Base-by-base conservation (phyloP, 805 yeast genomes). In the Candida suzukii region DNA sequence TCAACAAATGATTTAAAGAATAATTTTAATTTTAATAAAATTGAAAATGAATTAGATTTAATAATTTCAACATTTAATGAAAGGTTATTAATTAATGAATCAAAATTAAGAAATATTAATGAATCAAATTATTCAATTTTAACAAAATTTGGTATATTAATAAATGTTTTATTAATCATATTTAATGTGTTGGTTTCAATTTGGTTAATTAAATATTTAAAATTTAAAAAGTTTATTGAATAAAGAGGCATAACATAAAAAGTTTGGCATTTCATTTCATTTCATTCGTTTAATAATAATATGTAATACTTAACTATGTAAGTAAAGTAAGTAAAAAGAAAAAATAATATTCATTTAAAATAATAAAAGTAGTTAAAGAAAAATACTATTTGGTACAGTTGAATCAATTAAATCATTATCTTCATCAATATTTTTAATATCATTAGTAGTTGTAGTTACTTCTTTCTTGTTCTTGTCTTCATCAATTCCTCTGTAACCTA, bases 401-500 rank as follows among this genome's bases (percentile, higher is more conserved):
- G 54, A 44, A 42, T 64, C 70, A 2, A 54, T 47, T n/a, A 48
- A 60, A 38, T 60, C 65, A 40, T 66, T 65, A 45, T 66, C 68
- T 8, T 63, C 62, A 41, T 61, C 66, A 22, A 60, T 50, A n/a
- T 35, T 41, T 3, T 39, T 29, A 21, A 26, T 26, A 11, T 24
- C 6, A 2, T 35, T 36, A 8, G 31, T 11, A 3, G 36, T 21
- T 8, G 32, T 4, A 25, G 27, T 13, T 30, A 14, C 22, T 8
- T 22, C 4, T 14, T 25, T 35, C 6, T 21, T 22, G 4, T 5
- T 11, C 5, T 7, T 17, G n/a, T n/a, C 13, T 22, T 21, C 20
- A 26, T 26, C 26, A 16, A 29, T 29, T 4, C 63, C 74, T 42
- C 86, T 62, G 40, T 56, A 53, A n/a, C 51, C 46, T 20, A 78